phyloP scores from a whole-genome alignment of 768 basidiomycete genomes.

The Aureoboletus auriporus region DNA sequence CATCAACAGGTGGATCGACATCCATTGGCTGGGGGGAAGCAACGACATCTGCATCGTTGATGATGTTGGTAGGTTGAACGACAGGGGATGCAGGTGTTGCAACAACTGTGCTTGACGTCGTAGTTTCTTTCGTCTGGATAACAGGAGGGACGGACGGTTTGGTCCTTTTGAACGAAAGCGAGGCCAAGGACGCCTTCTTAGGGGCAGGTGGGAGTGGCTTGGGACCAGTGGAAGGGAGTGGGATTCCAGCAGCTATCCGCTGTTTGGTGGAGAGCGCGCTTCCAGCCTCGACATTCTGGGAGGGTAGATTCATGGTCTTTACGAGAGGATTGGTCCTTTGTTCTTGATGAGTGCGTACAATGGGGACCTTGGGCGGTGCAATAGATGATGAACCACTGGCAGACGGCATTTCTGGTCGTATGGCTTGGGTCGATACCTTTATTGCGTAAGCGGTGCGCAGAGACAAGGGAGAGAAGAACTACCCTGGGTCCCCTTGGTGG shows the following conservation, averaged over 20 bases:
- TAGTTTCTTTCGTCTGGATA: slow-evolving; percentile 14
- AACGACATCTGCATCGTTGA: background rate
- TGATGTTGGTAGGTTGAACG: background rate
- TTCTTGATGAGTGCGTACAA: slow-evolving; percentile 28
- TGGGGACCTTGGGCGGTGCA: slow-evolving; percentile 13
- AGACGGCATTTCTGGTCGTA: slow-evolving; percentile 6
- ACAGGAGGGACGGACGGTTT: slow-evolving; percentile 12
- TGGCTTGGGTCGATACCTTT: slow-evolving; percentile 2
- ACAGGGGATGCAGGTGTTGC: slow-evolving; percentile 12
- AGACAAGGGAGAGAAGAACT: background rate
- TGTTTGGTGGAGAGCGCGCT: slow-evolving; percentile 50
- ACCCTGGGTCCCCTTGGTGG: slow-evolving; percentile 16
- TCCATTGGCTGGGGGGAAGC: slow-evolving; percentile 22
- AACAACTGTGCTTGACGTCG: background rate
- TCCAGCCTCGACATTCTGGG: slow-evolving; percentile 22
- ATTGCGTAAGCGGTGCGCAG: background rate
- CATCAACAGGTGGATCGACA: slow-evolving; percentile 9
- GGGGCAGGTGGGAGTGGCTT: slow-evolving; percentile 28
- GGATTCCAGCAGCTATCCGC: slow-evolving; percentile 40
- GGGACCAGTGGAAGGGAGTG: slow-evolving; percentile 31
- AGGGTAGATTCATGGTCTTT: slow-evolving; percentile 25
- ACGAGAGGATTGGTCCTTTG: slow-evolving; percentile 29
- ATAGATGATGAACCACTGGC: slow-evolving; percentile 1
- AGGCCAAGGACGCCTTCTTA: slow-evolving; percentile 21
- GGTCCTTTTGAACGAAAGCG: slow-evolving; percentile 45